Conservation (phyloP, 1,284 basidiomycete genomes). For the Schizophyllum amplum region DNA sequence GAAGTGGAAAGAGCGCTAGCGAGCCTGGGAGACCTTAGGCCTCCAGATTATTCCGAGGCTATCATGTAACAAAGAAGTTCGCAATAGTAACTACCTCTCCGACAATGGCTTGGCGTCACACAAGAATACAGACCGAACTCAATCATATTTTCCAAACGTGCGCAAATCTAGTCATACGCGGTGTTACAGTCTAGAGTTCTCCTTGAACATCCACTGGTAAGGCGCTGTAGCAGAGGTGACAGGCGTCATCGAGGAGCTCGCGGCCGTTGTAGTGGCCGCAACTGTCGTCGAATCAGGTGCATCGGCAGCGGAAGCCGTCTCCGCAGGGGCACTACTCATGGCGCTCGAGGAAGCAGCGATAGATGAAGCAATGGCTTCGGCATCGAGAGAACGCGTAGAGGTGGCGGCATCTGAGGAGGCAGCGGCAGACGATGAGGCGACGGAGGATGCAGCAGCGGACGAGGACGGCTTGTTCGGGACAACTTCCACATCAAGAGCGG, state of each 20-base stretch:
- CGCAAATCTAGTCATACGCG: slow-evolving; percentile 11
- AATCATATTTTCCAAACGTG: too few species aligned
- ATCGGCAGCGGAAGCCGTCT: slow-evolving; percentile 14
- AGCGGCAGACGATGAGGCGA: slow-evolving; percentile 6
- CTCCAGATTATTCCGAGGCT: background rate
- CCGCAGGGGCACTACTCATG: slow-evolving; percentile 11
- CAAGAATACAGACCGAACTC: too few species aligned
- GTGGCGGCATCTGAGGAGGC: slow-evolving; percentile 14
- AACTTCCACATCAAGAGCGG: slow-evolving; percentile 9
- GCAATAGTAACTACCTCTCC: too few species aligned
- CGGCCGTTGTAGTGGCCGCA: slow-evolving; percentile 23
- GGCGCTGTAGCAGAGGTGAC: slow-evolving; percentile 27
- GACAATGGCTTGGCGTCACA: too few species aligned
- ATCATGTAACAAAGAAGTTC: background rate
- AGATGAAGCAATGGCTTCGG: slow-evolving; percentile 6
- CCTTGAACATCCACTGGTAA: slow-evolving; percentile 34
- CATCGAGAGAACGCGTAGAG: slow-evolving; percentile 12
- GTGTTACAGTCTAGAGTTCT: slow-evolving; percentile 1
- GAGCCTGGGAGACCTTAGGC: background rate
- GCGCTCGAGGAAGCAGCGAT: slow-evolving; percentile 9
- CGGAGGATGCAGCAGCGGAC: slow-evolving; percentile 8
- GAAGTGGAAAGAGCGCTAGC: background rate
- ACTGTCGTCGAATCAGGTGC: slow-evolving; percentile 17
- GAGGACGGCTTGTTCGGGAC: slow-evolving; percentile 12
- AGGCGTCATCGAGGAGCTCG: background rate